phyloP scores from a whole-genome alignment of 1,284 basidiomycete genomes.

The Fomitopsis pinicola region DNA sequence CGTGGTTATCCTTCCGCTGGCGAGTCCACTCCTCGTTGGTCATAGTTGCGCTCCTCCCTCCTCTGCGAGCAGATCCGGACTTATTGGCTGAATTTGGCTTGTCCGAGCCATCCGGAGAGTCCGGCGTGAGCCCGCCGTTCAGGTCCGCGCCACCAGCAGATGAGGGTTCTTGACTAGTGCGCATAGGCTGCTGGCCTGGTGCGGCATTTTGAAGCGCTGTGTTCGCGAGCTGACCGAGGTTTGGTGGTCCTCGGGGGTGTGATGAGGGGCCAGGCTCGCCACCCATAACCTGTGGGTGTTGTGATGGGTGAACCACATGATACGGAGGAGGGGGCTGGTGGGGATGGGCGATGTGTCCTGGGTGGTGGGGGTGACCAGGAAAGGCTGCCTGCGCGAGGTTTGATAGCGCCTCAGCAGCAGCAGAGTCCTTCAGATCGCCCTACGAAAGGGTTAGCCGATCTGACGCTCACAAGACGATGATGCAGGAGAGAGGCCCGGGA shows the following conservation, averaged over 20 bases:
- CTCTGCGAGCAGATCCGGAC: slow-evolving; percentile 22
- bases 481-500: too few relatives aligned
- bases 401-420: slow-evolving; percentile 62
- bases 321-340: slow-evolving; percentile 11
- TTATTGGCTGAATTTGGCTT: neutral
- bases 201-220: slow-evolving; percentile 29
- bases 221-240: slow-evolving; percentile 55
- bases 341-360: slow-evolving; percentile 13
- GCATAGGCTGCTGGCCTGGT: slow-evolving; percentile 15
- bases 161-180: slow-evolving; percentile 18
- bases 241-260: slow-evolving; percentile 67
- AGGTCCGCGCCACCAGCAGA: neutral
- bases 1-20: slow-evolving; percentile 83
- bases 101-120: slow-evolving; percentile 1
- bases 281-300: slow-evolving; percentile 26
- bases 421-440: slow-evolving; percentile 49
- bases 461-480: too few relatives aligned
- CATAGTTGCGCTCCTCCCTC: slow-evolving; percentile 34
- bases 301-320: slow-evolving; percentile 12
- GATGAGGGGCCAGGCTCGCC: slow-evolving; percentile 70
- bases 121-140: slow-evolving; percentile 4
- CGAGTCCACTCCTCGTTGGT: slow-evolving; percentile 73
- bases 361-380: slow-evolving; percentile 8
- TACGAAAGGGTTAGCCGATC: slow-evolving; percentile 27
- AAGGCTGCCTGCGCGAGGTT: slow-evolving; percentile 46